These are phyloP conservation scores for Phlebopus sp. DNA, from an alignment of 1,284 basidiomycete species.

Conservation along the genomic window DNA sequence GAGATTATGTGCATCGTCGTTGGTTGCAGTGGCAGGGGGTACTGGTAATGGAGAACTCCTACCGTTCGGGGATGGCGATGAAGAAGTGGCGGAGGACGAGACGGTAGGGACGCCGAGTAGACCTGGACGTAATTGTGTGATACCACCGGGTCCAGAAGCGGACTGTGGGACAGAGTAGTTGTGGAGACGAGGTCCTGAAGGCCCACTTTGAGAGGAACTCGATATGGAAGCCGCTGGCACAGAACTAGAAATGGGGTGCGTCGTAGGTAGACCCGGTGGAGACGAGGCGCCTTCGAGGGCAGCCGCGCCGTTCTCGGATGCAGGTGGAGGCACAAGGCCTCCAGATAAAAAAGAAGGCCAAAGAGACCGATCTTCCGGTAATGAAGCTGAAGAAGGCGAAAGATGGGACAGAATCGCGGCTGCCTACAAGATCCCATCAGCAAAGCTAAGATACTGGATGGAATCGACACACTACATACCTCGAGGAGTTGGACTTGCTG, in stretches of 20 bases:
- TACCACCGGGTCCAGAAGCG: slow-evolving; percentile 28
- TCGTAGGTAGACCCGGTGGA: slow-evolving; percentile 17
- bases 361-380: slow-evolving; percentile 89
- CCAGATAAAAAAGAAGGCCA: slow-evolving; percentile 80
- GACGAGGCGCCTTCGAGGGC: slow-evolving; percentile 16
- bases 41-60: slow-evolving; percentile 9
- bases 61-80: not conserved
- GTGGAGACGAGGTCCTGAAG: slow-evolving; percentile 58
- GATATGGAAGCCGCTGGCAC: slow-evolving; percentile 34
- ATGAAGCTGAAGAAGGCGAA: slow-evolving; percentile 64
- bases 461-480: slow-evolving; percentile 39
- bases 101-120: slow-evolving; percentile 47
- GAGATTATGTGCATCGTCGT: slow-evolving; percentile 27
- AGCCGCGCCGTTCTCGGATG: slow-evolving; percentile 21
- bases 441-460: slow-evolving; percentile 6
- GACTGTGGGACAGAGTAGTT: slow-evolving; percentile 52
- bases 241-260: slow-evolving; percentile 40
- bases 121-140: slow-evolving; percentile 60
- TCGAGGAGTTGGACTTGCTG: slow-evolving; percentile 98
- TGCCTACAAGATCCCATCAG: slow-evolving; percentile 48
- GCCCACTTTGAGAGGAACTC: slow-evolving; percentile 33
- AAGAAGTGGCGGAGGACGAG: slow-evolving; percentile 8
- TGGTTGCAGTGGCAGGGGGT: slow-evolving; percentile 2
- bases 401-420: slow-evolving; percentile 92
- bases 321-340: slow-evolving; percentile 61